Conservation (phyloP, 495 filamentous ascomycete genomes). For the Penicillium paradoxum region DNA sequence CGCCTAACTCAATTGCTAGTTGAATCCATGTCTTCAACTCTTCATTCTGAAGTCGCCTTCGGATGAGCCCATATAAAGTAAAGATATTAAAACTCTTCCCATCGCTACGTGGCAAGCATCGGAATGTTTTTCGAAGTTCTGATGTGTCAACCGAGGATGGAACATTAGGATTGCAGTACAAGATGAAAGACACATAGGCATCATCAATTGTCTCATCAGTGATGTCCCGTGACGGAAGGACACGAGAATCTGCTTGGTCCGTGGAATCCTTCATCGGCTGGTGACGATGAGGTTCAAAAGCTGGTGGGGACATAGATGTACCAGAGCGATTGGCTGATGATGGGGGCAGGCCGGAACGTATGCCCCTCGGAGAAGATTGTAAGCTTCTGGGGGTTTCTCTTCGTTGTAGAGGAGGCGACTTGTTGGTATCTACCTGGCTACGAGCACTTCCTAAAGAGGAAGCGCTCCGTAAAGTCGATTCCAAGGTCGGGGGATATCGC, state of each 20-base stretch:
- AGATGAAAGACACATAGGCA: slow-evolving; percentile 80
- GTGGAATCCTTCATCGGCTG: slow-evolving; percentile 30
- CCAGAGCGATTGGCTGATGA: slow-evolving; percentile 31
- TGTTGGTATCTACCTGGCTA: slow-evolving; percentile 34
- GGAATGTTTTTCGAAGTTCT: slow-evolving; percentile 74
- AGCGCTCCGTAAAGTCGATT: slow-evolving; percentile 38
- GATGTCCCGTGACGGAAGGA: slow-evolving; percentile 65
- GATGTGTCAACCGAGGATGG: slow-evolving; percentile 64
- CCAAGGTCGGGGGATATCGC: slow-evolving; percentile 37
- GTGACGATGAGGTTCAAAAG: slow-evolving; percentile 33
- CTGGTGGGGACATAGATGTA: slow-evolving; percentile 41
- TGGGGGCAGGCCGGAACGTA: slow-evolving; percentile 27
- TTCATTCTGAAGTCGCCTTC: slow-evolving; percentile 66
- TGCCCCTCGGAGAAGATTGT: slow-evolving; percentile 39
- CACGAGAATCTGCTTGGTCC: slow-evolving; percentile 33
- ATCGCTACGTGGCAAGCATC: slow-evolving; percentile 82
- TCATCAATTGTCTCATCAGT: slow-evolving; percentile 75
- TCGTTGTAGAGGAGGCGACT: slow-evolving; percentile 39
- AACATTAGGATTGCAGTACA: slow-evolving; percentile 85
- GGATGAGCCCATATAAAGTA: slow-evolving; percentile 76
- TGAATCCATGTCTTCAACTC: slow-evolving; percentile 97
- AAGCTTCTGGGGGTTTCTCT: slow-evolving; percentile 43
- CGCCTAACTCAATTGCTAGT: slow-evolving; percentile 81
- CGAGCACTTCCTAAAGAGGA: slow-evolving; percentile 43
- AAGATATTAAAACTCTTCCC: slow-evolving; percentile 87